Base-by-base conservation (phyloP, 495 filamentous ascomycete genomes). In the Penicillium cataractarum region DNA sequence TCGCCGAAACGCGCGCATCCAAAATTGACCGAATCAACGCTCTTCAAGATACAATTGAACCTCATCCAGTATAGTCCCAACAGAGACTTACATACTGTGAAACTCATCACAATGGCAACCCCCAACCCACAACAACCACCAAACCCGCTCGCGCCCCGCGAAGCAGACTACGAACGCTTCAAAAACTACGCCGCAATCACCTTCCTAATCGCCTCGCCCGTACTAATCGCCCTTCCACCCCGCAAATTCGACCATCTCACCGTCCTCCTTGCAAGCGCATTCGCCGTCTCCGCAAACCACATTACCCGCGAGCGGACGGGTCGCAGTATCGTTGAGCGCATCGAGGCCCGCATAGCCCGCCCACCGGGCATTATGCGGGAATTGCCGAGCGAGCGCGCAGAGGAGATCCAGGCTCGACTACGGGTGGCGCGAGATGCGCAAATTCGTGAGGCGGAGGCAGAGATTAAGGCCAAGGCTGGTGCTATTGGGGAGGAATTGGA, bases 161-260 rank as follows among this genome's bases (percentile, higher is more conserved):
- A 74, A 69, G 75, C 67, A 39, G 74, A 82, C 70, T 87, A 84
- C 72, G 66, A 78, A 58, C 75, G 77, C 26, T 76, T 89, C 65
- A 73, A 85, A 50, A 85, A 86, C 79, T 83, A 84, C 69, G 66
- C 84, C 55, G 87, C 91, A 10, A 68, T 88, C 9, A 82, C 75
- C 55, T 83, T 89, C 67, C 79, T 94, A 55, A 64, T 96, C 58
- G 79, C 85, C 29, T 86, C 87, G 39, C 92, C 93, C 2, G 66
- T 90, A 55, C 85, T 92, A 37, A 83, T 90, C 54, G 76, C 86
- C 60, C 82, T 97, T 15, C 94, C 94, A 4, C 91, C 92, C 0
- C 89, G 93, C 46, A 92, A 91, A 71, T 77, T 96, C 48, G 91
- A 84, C 72, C 72, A 78, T 57, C 73, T 82, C 44, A 80, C 89